Evolutionary conservation across 768 basidiomycete genomes (phyloP), one percentile per base, ranked within the genome.

Genomic region (Lactarius hatsudake): DNA sequence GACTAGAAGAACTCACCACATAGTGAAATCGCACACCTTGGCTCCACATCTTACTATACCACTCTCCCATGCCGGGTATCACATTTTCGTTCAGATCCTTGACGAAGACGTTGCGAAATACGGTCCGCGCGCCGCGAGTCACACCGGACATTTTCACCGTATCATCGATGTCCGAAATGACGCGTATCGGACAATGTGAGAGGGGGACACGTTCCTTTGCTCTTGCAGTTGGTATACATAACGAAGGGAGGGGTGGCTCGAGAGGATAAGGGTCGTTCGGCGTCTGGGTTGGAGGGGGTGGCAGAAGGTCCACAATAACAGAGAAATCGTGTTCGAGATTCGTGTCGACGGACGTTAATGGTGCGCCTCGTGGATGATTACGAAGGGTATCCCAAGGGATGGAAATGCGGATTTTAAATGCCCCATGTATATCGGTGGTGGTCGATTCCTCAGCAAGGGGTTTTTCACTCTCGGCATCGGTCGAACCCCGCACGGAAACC

Each of bases 141-240:
- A 99, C 82, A 56, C 89, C 87, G 0, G 94, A 89, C 30, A 82
- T 74, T 73, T 96, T 96, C 64, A 97, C 82, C 0, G 96, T 98
- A 76, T 98, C 96, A 73, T 98, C 96, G 53, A 98, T 90, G 72
- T 98, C 96, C 9, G 94, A 96, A 17, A 98, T 89, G 63, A 96
- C 84, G 20, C 93, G 87, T 17, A 96, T 76, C 2, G 84, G 83
- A 2, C 84, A 83, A 71, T 87, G 79, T 0, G 88, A 84, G 42
- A 93, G 81, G 28, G 79, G 76, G 5, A 80, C 67, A 1, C 68
- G 59, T 13, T 78, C 72, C 5, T 70, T 59, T 2, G 75, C 56
- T 1, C 63, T 67, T 10, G 73, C 68, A 17, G 72, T 73, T 3
- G 71, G 71, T 7, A 61, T 6, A 0, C 30, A 18, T 18, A 42